Base-by-base conservation (phyloP, 2,329 filamentous ascomycete genomes). In the Trichoderma sp. region DNA sequence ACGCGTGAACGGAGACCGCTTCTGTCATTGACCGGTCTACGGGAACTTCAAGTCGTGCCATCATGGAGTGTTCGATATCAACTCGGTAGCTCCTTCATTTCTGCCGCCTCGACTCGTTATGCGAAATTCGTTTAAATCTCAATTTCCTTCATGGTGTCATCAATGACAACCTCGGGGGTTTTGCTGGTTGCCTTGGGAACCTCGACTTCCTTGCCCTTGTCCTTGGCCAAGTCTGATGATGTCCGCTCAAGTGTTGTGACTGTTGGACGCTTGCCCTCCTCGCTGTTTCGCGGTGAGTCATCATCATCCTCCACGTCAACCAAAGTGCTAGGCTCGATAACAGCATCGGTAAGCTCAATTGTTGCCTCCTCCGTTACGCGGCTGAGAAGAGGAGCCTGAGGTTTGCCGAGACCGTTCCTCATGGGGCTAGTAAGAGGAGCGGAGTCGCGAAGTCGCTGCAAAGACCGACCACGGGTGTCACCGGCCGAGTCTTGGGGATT, bases 361-460 rank as follows among this genome's bases (percentile, higher is more conserved):
- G 80, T 76, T 11, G 81, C 77, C 79, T 95, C 93, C 81, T 95
- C 93, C 1, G 91, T 88, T 15, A 95, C 93, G 74, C 91, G 86
- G 64, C 92, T 91, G 71, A 95, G 83, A 17, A 92, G 92, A 75
- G 91, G 93, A 15, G 90, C 87, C 77, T 91, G 93, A 15, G 90
- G 86, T 77, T 94, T 91, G 75, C 89, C 88, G 73, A 87, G 89
- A 13, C 88, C 86, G 2, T 91, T 88, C 72, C 88, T 85, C 78
- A 89, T 92, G 23, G 91, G 90, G 75, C 90, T 92, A 11, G 84
- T 84, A 73, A 87, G 84, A 3, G 90, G 89, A 30, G 90, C 90
- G 66, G 89, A 89, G 72, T 86, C 88, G 75, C 85, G 90, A 30
- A 92, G 87, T 58, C 92, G 87, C 76, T 94, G 91, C 79, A 93